phyloP scores from a whole-genome alignment of 2,329 filamentous ascomycete species.

The Phoma herbarum region DNA sequence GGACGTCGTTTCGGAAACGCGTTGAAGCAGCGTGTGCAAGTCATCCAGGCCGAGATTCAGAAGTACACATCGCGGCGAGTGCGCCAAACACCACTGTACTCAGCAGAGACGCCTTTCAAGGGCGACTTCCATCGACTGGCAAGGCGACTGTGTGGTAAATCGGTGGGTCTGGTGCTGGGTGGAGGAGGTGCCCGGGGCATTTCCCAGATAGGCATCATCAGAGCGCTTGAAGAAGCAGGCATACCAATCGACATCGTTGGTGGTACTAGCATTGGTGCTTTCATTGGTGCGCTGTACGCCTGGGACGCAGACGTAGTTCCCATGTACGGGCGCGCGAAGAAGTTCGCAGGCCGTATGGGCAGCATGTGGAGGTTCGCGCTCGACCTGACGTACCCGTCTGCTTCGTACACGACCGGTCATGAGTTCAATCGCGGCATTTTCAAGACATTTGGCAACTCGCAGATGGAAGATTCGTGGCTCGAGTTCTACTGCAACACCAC shows the following conservation, averaged over 20 bases:
- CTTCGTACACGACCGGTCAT: conserved; percentile 96
- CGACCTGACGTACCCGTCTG: conserved; percentile 94
- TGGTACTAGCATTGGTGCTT: conserved; percentile 94
- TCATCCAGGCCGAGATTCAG: conserved; percentile 94
- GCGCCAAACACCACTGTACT: conserved; percentile 88
- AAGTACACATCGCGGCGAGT: conserved; percentile 96
- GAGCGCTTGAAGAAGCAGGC: conserved; percentile 92
- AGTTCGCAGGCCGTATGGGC: conserved; percentile 97
- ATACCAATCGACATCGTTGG: conserved; percentile 96
- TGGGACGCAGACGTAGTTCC: conserved; percentile 96
- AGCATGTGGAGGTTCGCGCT: conserved; percentile 99
- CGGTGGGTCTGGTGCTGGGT: conserved; percentile 90
- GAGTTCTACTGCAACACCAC: conserved; percentile 99
- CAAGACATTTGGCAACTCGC: conserved; percentile 95
- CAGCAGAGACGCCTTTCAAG: conserved; percentile 90
- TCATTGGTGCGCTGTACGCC: conserved; percentile 94
- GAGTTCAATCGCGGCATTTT: conserved; percentile 99
- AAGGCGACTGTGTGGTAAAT: conserved; percentile 88
- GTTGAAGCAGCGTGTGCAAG: conserved; percentile 91
- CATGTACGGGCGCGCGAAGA: conserved; percentile 96
- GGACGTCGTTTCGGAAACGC: conserved; percentile 82
- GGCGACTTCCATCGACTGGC: conserved; percentile 96
- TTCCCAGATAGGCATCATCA: conserved; percentile 91
- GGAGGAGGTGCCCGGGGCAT: conserved; percentile 93
- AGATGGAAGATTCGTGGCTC: conserved; percentile 99